Evolutionary conservation across 345 rosid species (phyloP).

Genomic region (Euclidium syriacum): DNA sequence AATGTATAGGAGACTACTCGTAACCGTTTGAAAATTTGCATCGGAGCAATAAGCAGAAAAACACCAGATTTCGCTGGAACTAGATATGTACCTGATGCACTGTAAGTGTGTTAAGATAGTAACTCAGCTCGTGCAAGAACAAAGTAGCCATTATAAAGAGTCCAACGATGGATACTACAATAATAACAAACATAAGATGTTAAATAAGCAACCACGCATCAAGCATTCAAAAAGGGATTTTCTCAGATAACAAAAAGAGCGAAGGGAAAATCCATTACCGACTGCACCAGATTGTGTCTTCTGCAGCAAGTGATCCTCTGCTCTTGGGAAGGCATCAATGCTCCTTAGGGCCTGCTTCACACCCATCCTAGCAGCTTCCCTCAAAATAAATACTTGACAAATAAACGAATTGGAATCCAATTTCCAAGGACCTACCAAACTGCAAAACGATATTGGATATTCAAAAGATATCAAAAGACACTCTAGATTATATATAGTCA

Average conservation of each 20-base stretch:
- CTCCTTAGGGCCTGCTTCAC: slow-evolving; percentile 77
- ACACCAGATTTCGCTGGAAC: not conserved
- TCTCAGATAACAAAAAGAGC: not conserved
- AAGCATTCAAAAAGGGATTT: not conserved
- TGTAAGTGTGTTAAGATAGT: slow-evolving; percentile 69
- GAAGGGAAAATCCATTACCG: slow-evolving; percentile 35
- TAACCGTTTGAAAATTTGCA: not conserved
- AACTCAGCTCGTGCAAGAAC: slow-evolving; percentile 86
- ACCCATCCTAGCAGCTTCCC: slow-evolving; percentile 47
- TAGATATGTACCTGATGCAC: slow-evolving; percentile 71
- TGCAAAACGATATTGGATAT: not conserved
- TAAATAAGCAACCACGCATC: not conserved
- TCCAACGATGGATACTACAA: slow-evolving; percentile 81
- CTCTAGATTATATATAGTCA: not conserved
- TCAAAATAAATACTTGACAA: not conserved
- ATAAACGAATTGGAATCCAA: not conserved
- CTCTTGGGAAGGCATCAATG: slow-evolving; percentile 92
- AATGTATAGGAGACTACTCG: not conserved
- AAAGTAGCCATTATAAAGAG: slow-evolving; percentile 74
- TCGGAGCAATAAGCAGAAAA: not conserved
- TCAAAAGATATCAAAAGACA: too few relatives aligned
- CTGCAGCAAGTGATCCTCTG: slow-evolving; percentile 92
- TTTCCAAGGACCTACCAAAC: not conserved
- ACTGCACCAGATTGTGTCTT: slow-evolving; percentile 94
- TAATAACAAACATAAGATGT: not conserved